phyloP scores from a whole-genome alignment of 495 filamentous ascomycete species.

The Penicillium macrosclerotiorum region DNA sequence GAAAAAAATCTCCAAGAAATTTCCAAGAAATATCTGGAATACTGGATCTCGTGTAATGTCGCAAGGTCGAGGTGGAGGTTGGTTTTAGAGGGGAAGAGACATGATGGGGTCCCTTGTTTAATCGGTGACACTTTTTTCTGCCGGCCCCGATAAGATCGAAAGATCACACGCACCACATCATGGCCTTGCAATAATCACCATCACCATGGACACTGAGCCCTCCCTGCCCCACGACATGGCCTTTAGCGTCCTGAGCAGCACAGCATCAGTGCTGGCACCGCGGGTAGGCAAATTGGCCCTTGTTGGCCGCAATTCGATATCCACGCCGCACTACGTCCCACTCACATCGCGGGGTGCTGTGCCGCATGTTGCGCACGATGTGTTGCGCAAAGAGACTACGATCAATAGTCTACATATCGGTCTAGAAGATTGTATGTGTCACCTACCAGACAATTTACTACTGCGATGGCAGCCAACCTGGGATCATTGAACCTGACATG shows the following conservation, averaged over 20 bases:
- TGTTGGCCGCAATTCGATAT: slow-evolving; percentile 55
- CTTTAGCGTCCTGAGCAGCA: slow-evolving; percentile 30
- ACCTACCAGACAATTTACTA: too few relatives aligned
- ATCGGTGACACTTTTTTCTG: slow-evolving; percentile 17
- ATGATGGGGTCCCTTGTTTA: slow-evolving; percentile 7
- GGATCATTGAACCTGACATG: slow-evolving; percentile 18
- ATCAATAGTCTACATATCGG: slow-evolving; percentile 73
- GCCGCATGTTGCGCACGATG: slow-evolving; percentile 87
- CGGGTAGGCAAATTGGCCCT: slow-evolving; percentile 65
- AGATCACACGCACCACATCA: slow-evolving; percentile 8
- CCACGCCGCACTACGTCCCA: slow-evolving; percentile 80
- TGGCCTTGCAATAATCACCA: slow-evolving; percentile 15
- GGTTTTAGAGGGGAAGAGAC: neutral
- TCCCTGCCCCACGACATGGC: slow-evolving; percentile 20
- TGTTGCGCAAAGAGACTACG: slow-evolving; percentile 60
- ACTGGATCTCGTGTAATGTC: too few relatives aligned
- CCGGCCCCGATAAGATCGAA: slow-evolving; percentile 20
- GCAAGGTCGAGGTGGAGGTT: too few relatives aligned
- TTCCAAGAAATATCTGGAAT: too few relatives aligned
- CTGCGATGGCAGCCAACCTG: neutral
- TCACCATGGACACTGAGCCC: slow-evolving; percentile 29
- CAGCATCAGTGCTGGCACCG: slow-evolving; percentile 33
- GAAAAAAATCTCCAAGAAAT: too few relatives aligned
- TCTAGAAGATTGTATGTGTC: slow-evolving; percentile 84
- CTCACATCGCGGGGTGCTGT: slow-evolving; percentile 77